These are phyloP conservation scores for Orbilia blumenaviensis DNA, from an alignment of 2,329 filamentous ascomycete species.

Conservation along the genomic window DNA sequence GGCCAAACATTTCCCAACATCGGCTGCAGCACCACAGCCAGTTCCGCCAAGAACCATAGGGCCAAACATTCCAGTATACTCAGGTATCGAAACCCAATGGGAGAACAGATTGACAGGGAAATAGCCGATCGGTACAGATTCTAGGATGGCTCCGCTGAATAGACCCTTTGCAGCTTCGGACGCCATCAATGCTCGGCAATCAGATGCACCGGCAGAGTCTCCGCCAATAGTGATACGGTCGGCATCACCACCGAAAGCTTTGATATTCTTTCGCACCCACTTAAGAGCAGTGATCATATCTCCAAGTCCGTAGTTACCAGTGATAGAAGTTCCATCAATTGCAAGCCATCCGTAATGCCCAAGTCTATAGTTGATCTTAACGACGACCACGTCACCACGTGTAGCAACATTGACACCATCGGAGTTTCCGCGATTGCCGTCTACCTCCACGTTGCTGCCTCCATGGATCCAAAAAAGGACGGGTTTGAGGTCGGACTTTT, in stretches of 20 bases:
- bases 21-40: slow-evolving; percentile 1
- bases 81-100: slow-evolving; percentile 24
- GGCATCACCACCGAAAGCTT: slow-evolving; percentile 55
- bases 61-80: slow-evolving; percentile 13
- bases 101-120: slow-evolving; percentile 11
- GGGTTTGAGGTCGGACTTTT: slow-evolving; percentile 12
- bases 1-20: slow-evolving; percentile 7
- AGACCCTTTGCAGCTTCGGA: slow-evolving; percentile 15
- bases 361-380: slow-evolving; percentile 60
- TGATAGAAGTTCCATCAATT: slow-evolving; percentile 27
- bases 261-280: slow-evolving; percentile 56
- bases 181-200: slow-evolving; percentile 37
- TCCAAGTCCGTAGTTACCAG: slow-evolving; percentile 73
- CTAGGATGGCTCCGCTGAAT: slow-evolving; percentile 15
- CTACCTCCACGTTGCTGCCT: slow-evolving; percentile 40
- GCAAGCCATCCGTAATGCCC: slow-evolving; percentile 37
- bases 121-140: slow-evolving; percentile 30
- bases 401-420: slow-evolving; percentile 25
- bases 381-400: slow-evolving; percentile 54
- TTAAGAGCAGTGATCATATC: slow-evolving; percentile 70
- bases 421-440: slow-evolving; percentile 60
- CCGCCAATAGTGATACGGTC: slow-evolving; percentile 56
- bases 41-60: slow-evolving; percentile 19
- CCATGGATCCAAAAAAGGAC: slow-evolving; percentile 41
- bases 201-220: slow-evolving; percentile 55